phyloP scores from a whole-genome alignment of 2,329 filamentous ascomycete species.

The Neonectria punicea region DNA sequence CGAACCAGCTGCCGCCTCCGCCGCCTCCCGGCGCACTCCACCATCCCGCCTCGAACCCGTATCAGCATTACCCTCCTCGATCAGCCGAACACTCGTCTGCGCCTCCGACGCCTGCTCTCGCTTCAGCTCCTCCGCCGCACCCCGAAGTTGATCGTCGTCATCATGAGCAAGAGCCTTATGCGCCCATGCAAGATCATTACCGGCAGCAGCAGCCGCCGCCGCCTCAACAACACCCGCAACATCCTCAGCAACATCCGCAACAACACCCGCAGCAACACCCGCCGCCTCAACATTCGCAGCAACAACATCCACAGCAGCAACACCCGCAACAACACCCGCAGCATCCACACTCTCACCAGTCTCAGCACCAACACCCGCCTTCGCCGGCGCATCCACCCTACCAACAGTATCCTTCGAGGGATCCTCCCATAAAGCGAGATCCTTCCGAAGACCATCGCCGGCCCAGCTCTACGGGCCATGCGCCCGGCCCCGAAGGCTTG shows the following conservation, averaged over 20 bases:
- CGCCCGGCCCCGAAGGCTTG: conserved; percentile 49
- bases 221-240: conserved; percentile 28
- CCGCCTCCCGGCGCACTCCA: conserved; percentile 42
- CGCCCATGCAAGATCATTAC: conserved; percentile 65
- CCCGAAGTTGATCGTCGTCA: conserved; percentile 64
- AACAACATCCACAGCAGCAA: conserved; percentile 27
- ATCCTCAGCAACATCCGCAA: conserved; percentile 45
- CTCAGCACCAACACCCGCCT: conserved; percentile 47
- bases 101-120: conserved; percentile 43
- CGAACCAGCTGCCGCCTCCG: conserved; percentile 44
- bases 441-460: conserved; percentile 62
- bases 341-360: conserved; percentile 32
- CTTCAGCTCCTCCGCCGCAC: conserved; percentile 48
- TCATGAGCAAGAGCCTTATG: conserved; percentile 65
- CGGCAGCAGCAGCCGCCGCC: conserved; percentile 39
- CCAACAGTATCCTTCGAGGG: conserved; percentile 58
- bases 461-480: conserved; percentile 63
- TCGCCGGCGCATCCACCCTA: conserved; percentile 58
- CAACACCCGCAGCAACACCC: conserved; percentile 32
- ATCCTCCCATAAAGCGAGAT: conserved; percentile 68
- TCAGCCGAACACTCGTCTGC: conserved; percentile 47
- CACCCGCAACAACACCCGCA: conserved; percentile 3
- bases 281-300: conserved; percentile 23
- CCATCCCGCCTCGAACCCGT: conserved; percentile 50
- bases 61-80: conserved; percentile 54